Conservation (phyloP, 257 asterid species). For the Primulina eburnea region DNA sequence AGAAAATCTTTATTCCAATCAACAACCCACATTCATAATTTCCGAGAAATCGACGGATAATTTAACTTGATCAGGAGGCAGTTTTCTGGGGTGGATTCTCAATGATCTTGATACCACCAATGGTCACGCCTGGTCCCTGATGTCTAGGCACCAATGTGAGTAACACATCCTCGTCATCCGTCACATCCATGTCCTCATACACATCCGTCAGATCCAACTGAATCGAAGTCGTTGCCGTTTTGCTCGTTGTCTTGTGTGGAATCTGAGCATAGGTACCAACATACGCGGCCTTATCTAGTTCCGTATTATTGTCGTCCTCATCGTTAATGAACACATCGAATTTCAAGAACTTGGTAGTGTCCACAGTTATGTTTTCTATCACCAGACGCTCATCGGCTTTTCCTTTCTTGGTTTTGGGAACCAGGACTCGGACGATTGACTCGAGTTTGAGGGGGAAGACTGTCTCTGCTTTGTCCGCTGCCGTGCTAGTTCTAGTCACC, state of each 20-base stretch:
- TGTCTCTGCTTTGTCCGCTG: background rate
- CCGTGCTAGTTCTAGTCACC: background rate
- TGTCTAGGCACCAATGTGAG: conserved; percentile 38
- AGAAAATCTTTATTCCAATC: background rate
- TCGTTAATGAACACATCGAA: conserved; percentile 42
- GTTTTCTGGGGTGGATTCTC: background rate
- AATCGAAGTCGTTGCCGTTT: conserved; percentile 26
- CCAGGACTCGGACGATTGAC: conserved; percentile 10
- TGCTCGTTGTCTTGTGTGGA: conserved; percentile 28
- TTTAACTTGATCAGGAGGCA: background rate
- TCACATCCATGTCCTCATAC: conserved; percentile 39
- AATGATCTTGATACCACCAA: conserved; percentile 32
- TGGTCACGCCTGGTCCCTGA: conserved; percentile 28
- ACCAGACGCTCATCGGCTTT: conserved; percentile 24
- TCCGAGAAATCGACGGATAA: background rate
- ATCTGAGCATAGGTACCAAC: conserved; percentile 40
- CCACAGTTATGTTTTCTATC: conserved; percentile 13
- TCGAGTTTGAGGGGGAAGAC: conserved; percentile 20
- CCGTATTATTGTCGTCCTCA: conserved; percentile 31
- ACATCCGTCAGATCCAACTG: conserved; percentile 34
- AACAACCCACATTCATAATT: background rate
- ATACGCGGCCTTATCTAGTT: conserved; percentile 32
- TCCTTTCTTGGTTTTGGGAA: conserved; percentile 20
- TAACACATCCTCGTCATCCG: conserved; percentile 33
- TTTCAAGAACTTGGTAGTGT: conserved; percentile 17